Base-by-base conservation (phyloP, 139 green algal species). In the Pseudopediastrum boryanum region DNA sequence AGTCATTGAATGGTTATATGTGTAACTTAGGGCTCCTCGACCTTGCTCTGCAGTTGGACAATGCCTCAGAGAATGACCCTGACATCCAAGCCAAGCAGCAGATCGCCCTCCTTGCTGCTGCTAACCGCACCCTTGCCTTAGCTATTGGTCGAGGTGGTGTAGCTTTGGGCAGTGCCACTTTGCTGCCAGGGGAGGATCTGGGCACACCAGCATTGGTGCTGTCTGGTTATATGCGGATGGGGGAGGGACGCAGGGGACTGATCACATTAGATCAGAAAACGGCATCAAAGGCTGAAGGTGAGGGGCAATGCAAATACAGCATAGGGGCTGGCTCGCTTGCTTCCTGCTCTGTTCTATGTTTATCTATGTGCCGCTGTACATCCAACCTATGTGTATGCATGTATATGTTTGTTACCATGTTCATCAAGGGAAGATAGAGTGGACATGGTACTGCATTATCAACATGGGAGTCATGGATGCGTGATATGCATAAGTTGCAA, bases 81-180 rank as follows among this genome's bases (percentile, higher is more conserved):
- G 86, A 87, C 36, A 59, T 90, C 75, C 59, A 58, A 31, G 54
- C 31, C n/a, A 86, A 84, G 82, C 79, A 80, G 56, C 84, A 90
- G 75, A 35, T 36, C 3, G 36, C 50, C 0, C 85, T 98, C 29
- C 87, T 90, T 70, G 77, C 85, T 33, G 79, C 93, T 25, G 90
- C 89, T n/a, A 48, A 89, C 35, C 89, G 94, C 59, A 98, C 93
- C 9, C 90, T 94, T 84, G 89, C 90, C 1, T 80, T 97, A 36
- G 84, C 95, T 5, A 36, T 96, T 2, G 95, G 95, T 2, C 78
- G 95, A 0, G 94, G 92, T 2, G 95, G 94, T 16, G 87, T 97
- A 35, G 91, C 86, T 0, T 82, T 98, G 9, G 90, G 25, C 95
- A 88, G 2, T 33, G 76, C 29, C 31, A 75, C 16, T 67, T n/a